Conservation (phyloP, 2,329 filamentous ascomycete genomes). For the Mariannaea sp. region DNA sequence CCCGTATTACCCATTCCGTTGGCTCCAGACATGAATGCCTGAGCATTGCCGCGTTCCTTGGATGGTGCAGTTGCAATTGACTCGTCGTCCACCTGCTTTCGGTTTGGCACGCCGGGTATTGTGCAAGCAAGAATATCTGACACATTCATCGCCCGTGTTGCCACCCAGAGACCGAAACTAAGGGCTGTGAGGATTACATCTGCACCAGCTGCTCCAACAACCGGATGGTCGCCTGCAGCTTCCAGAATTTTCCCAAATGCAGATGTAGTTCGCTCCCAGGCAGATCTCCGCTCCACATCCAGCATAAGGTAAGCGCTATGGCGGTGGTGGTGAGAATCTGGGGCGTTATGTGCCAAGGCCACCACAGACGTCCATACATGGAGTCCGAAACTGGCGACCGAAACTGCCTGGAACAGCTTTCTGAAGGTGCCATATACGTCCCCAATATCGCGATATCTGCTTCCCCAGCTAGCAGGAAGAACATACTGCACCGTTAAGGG, state of each 20-base stretch:
- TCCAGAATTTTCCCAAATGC: constrained; percentile 53
- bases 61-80: background rate
- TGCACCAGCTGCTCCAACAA: constrained; percentile 59
- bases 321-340: constrained; percentile 53
- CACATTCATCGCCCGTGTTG: constrained; percentile 55
- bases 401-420: constrained; percentile 54
- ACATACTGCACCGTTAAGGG: constrained; percentile 53
- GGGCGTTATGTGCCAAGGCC: constrained; percentile 53
- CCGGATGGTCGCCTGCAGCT: constrained; percentile 60
- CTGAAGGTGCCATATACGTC: constrained; percentile 48
- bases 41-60: background rate
- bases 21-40: constrained; percentile 3
- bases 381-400: constrained; percentile 49
- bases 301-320: constrained; percentile 53
- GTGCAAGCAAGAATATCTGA: constrained; percentile 52
- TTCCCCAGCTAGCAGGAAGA: constrained; percentile 56
- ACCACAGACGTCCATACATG: constrained; percentile 51
- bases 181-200: constrained; percentile 62
- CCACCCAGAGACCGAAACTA: constrained; percentile 62
- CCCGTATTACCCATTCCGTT: background rate
- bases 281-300: constrained; percentile 50
- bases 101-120: constrained; percentile 34
- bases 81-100: constrained; percentile 28
- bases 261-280: constrained; percentile 51
- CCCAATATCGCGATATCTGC: constrained; percentile 47